These are phyloP conservation scores for Fusarium staphyleae DNA, from an alignment of 2,329 filamentous ascomycete genomes.

Conservation along the genomic window DNA sequence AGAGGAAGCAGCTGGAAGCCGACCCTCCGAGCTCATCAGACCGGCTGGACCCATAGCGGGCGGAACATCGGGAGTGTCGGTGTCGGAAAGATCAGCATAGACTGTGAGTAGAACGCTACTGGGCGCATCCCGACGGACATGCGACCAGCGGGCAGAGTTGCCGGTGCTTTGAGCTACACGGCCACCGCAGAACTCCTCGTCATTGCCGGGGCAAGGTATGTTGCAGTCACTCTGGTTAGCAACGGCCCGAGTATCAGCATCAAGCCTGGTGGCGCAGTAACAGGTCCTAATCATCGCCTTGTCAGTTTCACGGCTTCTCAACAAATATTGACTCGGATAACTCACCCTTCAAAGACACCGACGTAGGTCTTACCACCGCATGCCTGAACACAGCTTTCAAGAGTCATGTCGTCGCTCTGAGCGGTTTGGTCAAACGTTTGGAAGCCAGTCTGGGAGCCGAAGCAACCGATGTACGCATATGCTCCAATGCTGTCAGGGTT, in stretches of 20 bases:
- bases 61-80: slow-evolving; percentile 43
- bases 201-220: slow-evolving; percentile 52
- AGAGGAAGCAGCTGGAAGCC: neutral
- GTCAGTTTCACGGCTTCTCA: neutral
- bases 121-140: slow-evolving; percentile 40
- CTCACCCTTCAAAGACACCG: slow-evolving; percentile 47
- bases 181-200: slow-evolving; percentile 53
- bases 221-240: slow-evolving; percentile 43
- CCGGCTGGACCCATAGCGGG: slow-evolving; percentile 43
- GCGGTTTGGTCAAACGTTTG: slow-evolving; percentile 44
- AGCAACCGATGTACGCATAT: slow-evolving; percentile 52
- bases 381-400: slow-evolving; percentile 48
- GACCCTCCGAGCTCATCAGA: neutral
- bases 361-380: slow-evolving; percentile 50
- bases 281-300: slow-evolving; percentile 45
- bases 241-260: slow-evolving; percentile 49
- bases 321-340: neutral
- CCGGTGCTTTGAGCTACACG: slow-evolving; percentile 21
- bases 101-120: slow-evolving; percentile 51
- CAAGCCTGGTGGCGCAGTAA: slow-evolving; percentile 55
- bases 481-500: slow-evolving; percentile 46
- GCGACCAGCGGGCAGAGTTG: slow-evolving; percentile 17
- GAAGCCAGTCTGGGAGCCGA: slow-evolving; percentile 49
- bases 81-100: slow-evolving; percentile 49
- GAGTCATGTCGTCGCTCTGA: slow-evolving; percentile 49